Evolutionary conservation across 2,329 filamentous ascomycete species (phyloP).

Genomic region (Trichoderma brevicompactum): DNA sequence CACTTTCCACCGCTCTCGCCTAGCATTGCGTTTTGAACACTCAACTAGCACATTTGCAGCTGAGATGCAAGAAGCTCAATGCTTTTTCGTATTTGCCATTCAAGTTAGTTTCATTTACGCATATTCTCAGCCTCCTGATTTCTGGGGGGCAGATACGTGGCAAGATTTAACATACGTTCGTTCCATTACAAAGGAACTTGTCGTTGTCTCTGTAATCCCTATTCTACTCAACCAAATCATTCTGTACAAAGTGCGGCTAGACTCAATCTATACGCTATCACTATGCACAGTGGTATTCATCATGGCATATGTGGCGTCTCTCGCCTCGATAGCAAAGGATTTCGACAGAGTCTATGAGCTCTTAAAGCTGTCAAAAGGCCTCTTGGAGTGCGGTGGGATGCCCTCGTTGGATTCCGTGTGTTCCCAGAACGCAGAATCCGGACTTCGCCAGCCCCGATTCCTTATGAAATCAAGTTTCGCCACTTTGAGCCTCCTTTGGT

Average conservation of each 20-base stretch:
- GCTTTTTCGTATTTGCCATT: slow-evolving; percentile 22
- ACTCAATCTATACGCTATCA: background rate
- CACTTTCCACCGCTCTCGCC: background rate
- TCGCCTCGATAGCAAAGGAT: background rate
- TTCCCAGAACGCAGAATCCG: background rate
- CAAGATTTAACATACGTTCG: background rate
- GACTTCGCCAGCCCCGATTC: background rate
- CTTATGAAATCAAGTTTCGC: background rate
- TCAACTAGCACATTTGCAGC: slow-evolving; percentile 2
- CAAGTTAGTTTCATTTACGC: slow-evolving; percentile 11
- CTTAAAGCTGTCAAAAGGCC: background rate
- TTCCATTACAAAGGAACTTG: background rate
- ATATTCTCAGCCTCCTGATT: background rate
- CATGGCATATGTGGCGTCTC: background rate
- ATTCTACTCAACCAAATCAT: slow-evolving; percentile 2
- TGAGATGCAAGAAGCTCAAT: slow-evolving; percentile 27
- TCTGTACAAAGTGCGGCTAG: slow-evolving; percentile 5
- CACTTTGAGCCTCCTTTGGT: background rate
- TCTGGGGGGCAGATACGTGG: background rate
- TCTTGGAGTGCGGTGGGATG: background rate
- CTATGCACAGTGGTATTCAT: slow-evolving; percentile 11
- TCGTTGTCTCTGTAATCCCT: background rate
- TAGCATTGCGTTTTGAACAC: background rate
- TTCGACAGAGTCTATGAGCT: background rate
- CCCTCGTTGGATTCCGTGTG: background rate